These are phyloP conservation scores for Aspergillus arachidicola DNA, from an alignment of 2,329 filamentous ascomycete genomes.

Conservation along the genomic window DNA sequence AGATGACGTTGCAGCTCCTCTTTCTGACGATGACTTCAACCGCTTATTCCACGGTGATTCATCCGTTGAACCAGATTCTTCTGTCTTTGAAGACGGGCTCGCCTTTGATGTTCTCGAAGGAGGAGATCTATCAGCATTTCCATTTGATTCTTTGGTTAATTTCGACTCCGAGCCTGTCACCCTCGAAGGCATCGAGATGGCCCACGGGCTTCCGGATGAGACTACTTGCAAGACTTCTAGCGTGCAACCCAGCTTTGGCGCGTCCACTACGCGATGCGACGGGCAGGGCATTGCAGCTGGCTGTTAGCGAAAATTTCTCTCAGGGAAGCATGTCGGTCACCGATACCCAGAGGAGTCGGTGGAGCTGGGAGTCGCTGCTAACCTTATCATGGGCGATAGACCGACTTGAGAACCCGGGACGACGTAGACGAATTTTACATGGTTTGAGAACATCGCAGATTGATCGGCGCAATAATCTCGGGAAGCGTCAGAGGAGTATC, in stretches of 20 bases:
- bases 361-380: conserved; percentile 49
- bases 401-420: conserved; percentile 43
- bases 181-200: conserved; percentile 47
- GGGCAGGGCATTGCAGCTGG: conserved; percentile 56
- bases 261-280: conserved; percentile 57
- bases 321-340: conserved; percentile 36
- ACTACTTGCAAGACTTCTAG: conserved; percentile 53
- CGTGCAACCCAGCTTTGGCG: conserved; percentile 57
- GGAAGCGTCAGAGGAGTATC: conserved; percentile 37
- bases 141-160: conserved; percentile 59
- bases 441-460: conserved; percentile 31
- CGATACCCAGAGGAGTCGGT: conserved; percentile 34
- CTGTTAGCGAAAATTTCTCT: conserved; percentile 47
- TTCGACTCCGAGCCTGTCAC: conserved; percentile 54
- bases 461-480: conserved; percentile 38
- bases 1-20: conserved; percentile 65
- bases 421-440: conserved; percentile 30
- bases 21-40: conserved; percentile 69
- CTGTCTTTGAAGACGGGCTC: conserved; percentile 75
- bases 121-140: conserved; percentile 53
- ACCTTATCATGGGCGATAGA: conserved; percentile 50
- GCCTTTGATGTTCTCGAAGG: conserved; percentile 67
- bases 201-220: conserved; percentile 52
- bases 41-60: conserved; percentile 63
- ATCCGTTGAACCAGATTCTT: conserved; percentile 71